These are phyloP conservation scores for Apiotrichum gracile DNA, from an alignment of 1,284 basidiomycete species.

Conservation along the genomic window DNA sequence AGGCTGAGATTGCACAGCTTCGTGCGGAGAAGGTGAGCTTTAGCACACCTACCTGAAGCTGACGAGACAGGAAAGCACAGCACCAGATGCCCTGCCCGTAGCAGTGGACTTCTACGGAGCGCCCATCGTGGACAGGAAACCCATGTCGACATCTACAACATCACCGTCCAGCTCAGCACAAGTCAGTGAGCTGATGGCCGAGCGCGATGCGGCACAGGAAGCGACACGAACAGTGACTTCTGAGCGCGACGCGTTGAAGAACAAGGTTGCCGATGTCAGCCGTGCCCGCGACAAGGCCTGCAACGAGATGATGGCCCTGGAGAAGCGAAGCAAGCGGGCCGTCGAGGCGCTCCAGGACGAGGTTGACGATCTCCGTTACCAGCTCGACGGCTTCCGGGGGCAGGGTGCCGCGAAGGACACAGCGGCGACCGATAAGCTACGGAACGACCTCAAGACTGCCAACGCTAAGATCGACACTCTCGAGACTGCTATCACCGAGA, in stretches of 20 bases:
- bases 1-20: slow-evolving; percentile 21
- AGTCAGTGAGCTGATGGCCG: slow-evolving; percentile 23
- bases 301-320: slow-evolving; percentile 43
- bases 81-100: neutral
- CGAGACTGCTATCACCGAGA: slow-evolving; percentile 17
- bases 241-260: slow-evolving; percentile 25
- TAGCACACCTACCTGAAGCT: neutral
- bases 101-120: neutral
- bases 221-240: neutral
- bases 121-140: neutral
- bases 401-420: slow-evolving; percentile 5
- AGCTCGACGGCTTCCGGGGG: slow-evolving; percentile 32
- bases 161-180: slow-evolving; percentile 19
- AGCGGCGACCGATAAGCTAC: slow-evolving; percentile 24
- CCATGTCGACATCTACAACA: neutral
- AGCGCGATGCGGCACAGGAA: slow-evolving; percentile 13
- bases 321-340: slow-evolving; percentile 30
- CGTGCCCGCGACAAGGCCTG: slow-evolving; percentile 38
- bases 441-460: slow-evolving; percentile 1
- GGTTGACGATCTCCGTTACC: slow-evolving; percentile 39
- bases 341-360: slow-evolving; percentile 31
- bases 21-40: slow-evolving; percentile 19
- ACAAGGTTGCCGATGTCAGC: slow-evolving; percentile 6
- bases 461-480: slow-evolving; percentile 15
- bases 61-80: neutral